Base-by-base conservation (phyloP, 257 asterid species). In the Salvia hispanica region DNA sequence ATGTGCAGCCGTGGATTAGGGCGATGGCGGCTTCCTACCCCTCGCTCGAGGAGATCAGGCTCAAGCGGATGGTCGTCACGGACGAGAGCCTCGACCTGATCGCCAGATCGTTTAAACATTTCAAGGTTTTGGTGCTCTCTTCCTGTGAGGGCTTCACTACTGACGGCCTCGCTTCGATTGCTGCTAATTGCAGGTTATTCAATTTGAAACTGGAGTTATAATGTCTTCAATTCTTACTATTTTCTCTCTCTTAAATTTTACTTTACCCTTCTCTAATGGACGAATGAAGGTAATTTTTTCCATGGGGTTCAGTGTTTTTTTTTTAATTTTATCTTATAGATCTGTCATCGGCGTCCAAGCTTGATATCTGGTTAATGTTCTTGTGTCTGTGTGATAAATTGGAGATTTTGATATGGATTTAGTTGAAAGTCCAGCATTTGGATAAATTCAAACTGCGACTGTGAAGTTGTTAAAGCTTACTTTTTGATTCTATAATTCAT, bases 131-230 rank as follows among this genome's bases (percentile, higher is more conserved):
- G 85, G 88, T 91, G 70, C 83, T 91, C 54, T 78, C 87, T 42
- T 78, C 89, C 8, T 91, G 98, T 43, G 96, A 88, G 70, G 98
- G 96, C 16, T 86, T 91, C 56, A 85, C 90, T 1, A 89, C 95
- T 0, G 88, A 82, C 44, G 96, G n/a, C 3, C 92, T 91, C 28
- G 96, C 92, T 1, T 71, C 87, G 67, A 83, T 91, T 85, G 98
- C 94, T n/a, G 89, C 95, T 71, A 81, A 84, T 62, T 91, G 98
- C 96, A 91, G 96, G 97, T 88, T 21, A 36, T 36, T 55, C 4
- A 28, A 4, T 12, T 69, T 16, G 43, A 62, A 54, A 52, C 11
- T 42, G 62, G 13, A 10, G 11, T 40, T 18, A 7, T 58, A 9
- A 9, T 51, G 63, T 39, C 33, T 77, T 61, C 40, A 56, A 28